A percentile compares a stretch with the other conserved stretches of the same genome.
These are phyloP conservation scores for Ogataea hybrid DNA, from an alignment of 1,139 yeast species.

Conservation along the genomic window DNA sequence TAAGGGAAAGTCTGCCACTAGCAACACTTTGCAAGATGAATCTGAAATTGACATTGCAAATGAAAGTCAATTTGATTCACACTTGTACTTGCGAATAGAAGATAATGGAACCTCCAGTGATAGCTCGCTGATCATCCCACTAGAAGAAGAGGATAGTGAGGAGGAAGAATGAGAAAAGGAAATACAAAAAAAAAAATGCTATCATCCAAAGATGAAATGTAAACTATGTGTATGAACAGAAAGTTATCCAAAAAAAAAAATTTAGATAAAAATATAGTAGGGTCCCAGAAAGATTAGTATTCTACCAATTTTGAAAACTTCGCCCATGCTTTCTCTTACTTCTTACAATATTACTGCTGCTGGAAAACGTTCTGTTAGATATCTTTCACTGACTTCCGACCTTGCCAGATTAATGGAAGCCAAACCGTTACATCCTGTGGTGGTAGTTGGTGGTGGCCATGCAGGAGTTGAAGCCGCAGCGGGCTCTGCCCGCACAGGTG, in stretches of 20 bases:
- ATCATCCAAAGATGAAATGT: too few relatives aligned
- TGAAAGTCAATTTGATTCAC: conserved; percentile 17
- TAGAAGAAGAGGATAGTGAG: conserved; percentile 17
- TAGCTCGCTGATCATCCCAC: conserved; percentile 20
- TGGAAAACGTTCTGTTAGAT: conserved; percentile 3
- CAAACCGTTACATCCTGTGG: conserved; percentile 57
- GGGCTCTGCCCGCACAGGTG: conserved; percentile 85
- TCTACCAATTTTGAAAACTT: too few relatives aligned
- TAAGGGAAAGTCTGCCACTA: neutral
- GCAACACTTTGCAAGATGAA: conserved; percentile 2
- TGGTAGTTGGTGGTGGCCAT: conserved; percentile 97
- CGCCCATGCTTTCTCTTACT: too few relatives aligned
- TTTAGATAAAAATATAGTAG: too few relatives aligned
- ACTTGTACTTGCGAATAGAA: conserved; percentile 17
- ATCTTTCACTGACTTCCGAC: conserved; percentile 37
- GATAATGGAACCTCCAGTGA: conserved; percentile 8
- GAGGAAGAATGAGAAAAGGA: too few relatives aligned
- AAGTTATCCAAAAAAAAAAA: too few relatives aligned
- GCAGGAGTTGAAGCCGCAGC: conserved; percentile 99
- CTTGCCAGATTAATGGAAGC: conserved; percentile 34
- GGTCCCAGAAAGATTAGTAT: too few relatives aligned
- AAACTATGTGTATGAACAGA: too few relatives aligned
- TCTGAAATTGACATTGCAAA: conserved; percentile 16
- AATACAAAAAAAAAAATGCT: too few relatives aligned
- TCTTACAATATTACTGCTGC: too few relatives aligned